Conservation (phyloP, 129 eudicot genomes). For the Smallanthus sonchifolius region DNA sequence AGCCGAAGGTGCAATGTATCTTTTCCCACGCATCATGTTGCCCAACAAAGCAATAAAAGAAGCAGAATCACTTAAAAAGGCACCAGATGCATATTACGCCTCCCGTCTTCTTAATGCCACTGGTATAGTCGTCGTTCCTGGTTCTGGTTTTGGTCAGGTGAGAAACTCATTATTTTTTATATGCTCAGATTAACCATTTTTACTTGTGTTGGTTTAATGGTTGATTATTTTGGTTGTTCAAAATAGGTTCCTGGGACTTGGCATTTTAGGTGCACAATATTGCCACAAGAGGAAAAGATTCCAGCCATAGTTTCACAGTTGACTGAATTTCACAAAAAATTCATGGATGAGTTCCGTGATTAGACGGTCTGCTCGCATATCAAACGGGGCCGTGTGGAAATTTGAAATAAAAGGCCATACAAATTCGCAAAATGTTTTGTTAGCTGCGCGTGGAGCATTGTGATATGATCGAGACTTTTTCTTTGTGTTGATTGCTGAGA, state of each 20-base stretch:
- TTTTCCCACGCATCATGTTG: constrained; percentile 71
- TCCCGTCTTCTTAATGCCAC: constrained; percentile 72
- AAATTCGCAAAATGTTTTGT: constrained; percentile 8
- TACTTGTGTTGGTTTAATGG: neutral
- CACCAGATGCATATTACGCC: constrained; percentile 85
- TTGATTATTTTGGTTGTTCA: constrained; percentile 3
- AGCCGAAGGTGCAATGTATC: constrained; percentile 99
- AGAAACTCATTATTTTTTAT: neutral
- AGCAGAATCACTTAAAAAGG: constrained; percentile 67
- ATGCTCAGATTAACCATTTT: neutral
- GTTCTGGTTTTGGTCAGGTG: constrained; percentile 96
- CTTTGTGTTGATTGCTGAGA: neutral
- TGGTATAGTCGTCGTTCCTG: constrained; percentile 94
- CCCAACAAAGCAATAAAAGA: constrained; percentile 87
- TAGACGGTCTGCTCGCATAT: neutral
- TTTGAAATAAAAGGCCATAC: constrained; percentile 15
- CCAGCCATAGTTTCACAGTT: constrained; percentile 72
- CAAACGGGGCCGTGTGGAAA: neutral
- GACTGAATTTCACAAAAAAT: constrained; percentile 68
- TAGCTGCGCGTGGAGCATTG: neutral
- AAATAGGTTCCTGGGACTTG: constrained; percentile 85
- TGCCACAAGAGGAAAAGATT: constrained; percentile 95
- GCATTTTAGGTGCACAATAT: constrained; percentile 95
- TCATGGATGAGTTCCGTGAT: constrained; percentile 87
- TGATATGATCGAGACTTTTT: neutral